Evolutionary conservation across 129 eudicot genomes (phyloP), one percentile per base, ranked within the genome.

Genomic region (Artemisia argyi): DNA sequence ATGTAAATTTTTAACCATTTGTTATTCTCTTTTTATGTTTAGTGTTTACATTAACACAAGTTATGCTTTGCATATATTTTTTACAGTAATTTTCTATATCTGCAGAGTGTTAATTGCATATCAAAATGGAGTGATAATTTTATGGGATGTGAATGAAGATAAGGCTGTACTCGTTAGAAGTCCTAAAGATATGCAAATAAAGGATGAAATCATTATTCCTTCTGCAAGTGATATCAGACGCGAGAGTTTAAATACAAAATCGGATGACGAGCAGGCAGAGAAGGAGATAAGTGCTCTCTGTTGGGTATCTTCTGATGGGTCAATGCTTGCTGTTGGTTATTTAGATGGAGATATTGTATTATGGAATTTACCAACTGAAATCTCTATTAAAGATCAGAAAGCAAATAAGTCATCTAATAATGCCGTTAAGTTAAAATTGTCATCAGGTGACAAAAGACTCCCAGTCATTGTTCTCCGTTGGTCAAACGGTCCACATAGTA

Each of bases 271-370:
- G 77, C 87, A 81, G 78, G 72, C 20, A 64, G 96, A 89, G 48
- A 92, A 92, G 73, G 98, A 89, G 67, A 89, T 92, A 74, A 83
- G 94, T 78, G 87, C 98, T 54, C 95, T 92, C 7, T 92, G 98
- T 82, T 92, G 98, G 98, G 98, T 76, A 48, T 87, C 98, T 69
- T 69, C 88, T 58, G 98, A 92, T 80, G 98, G 95, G 44, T 89
- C 96, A 78, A 64, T 85, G 53, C 86, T 92, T 49, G 96, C 96
- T 68, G 98, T 89, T 75, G 98, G 98, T 79, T 92, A 89, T 77
- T 90, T 92, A 13, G 95, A 92, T 77, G 98, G 98, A 71, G 98
- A 92, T 85, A 89, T 92, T 77, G 44, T 92, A 74, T 80, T 92
- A 15, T 92, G 98, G 96, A 80, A 89, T 77, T 51, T 92, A 54